Conservation (phyloP, 129 eudicot genomes). For the Saposhnikovia divaricata region DNA sequence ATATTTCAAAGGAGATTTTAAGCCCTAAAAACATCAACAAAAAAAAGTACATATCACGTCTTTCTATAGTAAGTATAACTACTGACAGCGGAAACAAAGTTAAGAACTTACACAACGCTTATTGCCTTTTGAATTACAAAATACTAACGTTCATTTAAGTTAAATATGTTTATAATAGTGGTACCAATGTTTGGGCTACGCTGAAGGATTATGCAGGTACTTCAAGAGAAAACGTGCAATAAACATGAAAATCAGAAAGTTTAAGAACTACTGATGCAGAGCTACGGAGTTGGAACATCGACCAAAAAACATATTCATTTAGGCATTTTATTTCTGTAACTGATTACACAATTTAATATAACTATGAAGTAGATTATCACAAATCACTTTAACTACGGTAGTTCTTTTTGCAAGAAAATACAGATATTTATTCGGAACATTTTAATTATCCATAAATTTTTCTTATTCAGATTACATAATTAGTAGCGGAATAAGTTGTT, state of each 20-base stretch:
- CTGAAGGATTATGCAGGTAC: neutral
- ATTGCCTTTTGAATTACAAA: neutral
- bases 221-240: neutral
- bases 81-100: neutral
- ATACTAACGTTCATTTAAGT: neutral
- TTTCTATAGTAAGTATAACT: neutral
- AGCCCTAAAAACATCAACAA: conserved; percentile 36
- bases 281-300: neutral
- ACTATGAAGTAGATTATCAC: neutral
- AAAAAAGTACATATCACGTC: neutral
- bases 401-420: neutral
- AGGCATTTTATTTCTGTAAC: neutral
- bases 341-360: neutral
- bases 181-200: neutral
- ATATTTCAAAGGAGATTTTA: conserved; percentile 58
- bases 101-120: neutral
- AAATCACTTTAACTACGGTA: neutral
- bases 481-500: neutral
- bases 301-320: neutral
- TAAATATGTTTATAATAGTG: neutral
- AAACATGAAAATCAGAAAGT: neutral
- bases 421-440: too few relatives aligned
- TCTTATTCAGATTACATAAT: neutral
- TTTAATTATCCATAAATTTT: neutral
- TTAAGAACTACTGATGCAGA: neutral